Base-by-base conservation (phyloP, 257 asterid species). In the Scutellaria minor region DNA sequence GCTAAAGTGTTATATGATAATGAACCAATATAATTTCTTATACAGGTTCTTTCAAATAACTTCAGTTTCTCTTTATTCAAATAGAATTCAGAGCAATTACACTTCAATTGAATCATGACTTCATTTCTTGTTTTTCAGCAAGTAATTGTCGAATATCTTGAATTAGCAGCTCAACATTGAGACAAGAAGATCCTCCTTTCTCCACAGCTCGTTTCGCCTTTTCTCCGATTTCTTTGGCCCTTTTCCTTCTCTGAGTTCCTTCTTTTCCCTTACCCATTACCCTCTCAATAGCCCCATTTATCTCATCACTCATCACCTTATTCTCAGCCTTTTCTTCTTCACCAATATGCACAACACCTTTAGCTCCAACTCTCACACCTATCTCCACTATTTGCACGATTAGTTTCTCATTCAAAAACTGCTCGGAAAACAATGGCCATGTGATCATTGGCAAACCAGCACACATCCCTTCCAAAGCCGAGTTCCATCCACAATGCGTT, bases 401-500 rank as follows among this genome's bases (percentile, higher is more conserved):
- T 14, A 84, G 62, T 52, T 70, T 81, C 64, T 58, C 64, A 58
- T 58, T 58, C 64, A 58, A 31, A 9, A 58, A 58, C 7, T 58
- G 64, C 64, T 58, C 64, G 2, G 64, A 31, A 58, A 58, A 58
- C 44, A 58, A 24, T 18, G 64, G 64, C 44, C 64, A 58, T 15
- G 64, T 58, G 45, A 58, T 13, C 64, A 58, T 58, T 44, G 45
- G 64, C 6, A 58, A 35, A 1, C 45, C 64, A 4, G 45, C 64
- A 4, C 64, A 12, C 1, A 58, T 58, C 5, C 64, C 64, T 58
- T 58, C 64, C 45, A 58, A 69, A 0, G 64, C 44, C 40, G 85
- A 85, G 7, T 85, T 85, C 89, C 89, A 82, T 5, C 87, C 87
- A 9, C 87, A 85, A 7, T 85, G 87, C 2, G 84, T 85, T 39